These are phyloP conservation scores for Scheffersomyces insectosa DNA, from an alignment of 1,139 yeast species.

Conservation along the genomic window DNA sequence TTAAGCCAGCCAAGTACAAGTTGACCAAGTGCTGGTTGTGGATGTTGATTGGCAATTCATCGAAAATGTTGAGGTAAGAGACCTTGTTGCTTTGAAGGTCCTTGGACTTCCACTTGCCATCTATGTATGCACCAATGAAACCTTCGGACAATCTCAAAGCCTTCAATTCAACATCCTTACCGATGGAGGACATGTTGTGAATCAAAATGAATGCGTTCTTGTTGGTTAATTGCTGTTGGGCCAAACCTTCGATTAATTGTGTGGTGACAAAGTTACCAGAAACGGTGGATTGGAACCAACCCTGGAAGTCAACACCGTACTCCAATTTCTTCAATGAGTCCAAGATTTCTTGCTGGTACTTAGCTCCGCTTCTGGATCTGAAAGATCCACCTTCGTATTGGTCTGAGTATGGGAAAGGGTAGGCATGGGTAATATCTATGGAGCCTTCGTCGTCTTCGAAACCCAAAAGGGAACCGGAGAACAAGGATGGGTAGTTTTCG, in stretches of 20 bases:
- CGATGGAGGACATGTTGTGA: conserved; percentile 71
- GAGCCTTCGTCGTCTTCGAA: conserved; percentile 60
- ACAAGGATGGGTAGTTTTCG: conserved; percentile 64
- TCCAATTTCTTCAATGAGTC: conserved; percentile 63
- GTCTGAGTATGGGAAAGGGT: conserved; percentile 61
- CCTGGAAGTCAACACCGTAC: conserved; percentile 71
- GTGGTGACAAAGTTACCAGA: conserved; percentile 72
- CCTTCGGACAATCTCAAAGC: conserved; percentile 69
- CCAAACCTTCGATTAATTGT: conserved; percentile 65
- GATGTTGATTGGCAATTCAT: conserved; percentile 67
- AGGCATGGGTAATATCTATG: conserved; percentile 60
- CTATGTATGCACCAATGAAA: conserved; percentile 58
- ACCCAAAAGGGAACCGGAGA: conserved; percentile 78
- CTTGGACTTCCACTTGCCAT: conserved; percentile 66
- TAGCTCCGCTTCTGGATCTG: conserved; percentile 59
- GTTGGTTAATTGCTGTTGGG: conserved; percentile 62
- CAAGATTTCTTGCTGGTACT: conserved; percentile 71
- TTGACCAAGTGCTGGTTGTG: conserved; percentile 54
- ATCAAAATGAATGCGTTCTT: conserved; percentile 68
- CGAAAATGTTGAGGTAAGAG: conserved; percentile 68
- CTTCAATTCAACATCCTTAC: conserved; percentile 63
- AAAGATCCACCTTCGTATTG: conserved; percentile 57
- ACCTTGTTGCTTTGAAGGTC: conserved; percentile 61
- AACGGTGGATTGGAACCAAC: conserved; percentile 77
- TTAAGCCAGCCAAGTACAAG: conserved; percentile 42